Evolutionary conservation across 2,329 filamentous ascomycete species (phyloP).

Genomic region (Paecilomyces fulvus): DNA sequence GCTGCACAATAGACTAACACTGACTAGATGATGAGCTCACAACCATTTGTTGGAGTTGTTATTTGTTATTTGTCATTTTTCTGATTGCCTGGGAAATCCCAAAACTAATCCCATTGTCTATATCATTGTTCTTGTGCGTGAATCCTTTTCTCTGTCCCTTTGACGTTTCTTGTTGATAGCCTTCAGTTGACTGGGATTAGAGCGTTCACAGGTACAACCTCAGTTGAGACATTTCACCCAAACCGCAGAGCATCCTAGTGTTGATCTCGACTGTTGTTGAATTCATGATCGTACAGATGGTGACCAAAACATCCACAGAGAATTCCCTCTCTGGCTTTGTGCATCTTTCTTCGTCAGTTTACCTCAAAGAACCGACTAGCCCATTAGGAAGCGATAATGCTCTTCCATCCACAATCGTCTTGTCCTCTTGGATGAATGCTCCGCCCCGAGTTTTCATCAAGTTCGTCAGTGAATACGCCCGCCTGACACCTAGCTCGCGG

Average conservation of each 20-base stretch:
- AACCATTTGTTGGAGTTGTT: too few species aligned
- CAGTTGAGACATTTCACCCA: background rate
- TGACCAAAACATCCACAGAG: background rate
- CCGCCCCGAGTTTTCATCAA: constrained; percentile 36
- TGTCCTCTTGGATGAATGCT: constrained; percentile 44
- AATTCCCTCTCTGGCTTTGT: constrained; percentile 21
- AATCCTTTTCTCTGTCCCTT: background rate
- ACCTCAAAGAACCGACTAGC: constrained; percentile 25
- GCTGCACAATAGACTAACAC: background rate
- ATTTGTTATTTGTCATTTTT: background rate
- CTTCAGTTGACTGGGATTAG: background rate
- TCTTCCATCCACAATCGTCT: constrained; percentile 29
- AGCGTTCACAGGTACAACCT: background rate
- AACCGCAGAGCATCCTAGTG: background rate
- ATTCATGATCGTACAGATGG: background rate
- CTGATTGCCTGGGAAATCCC: background rate
- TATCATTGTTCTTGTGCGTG: background rate
- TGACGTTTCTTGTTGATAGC: background rate
- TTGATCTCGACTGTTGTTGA: background rate
- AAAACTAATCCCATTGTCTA: background rate
- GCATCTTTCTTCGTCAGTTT: constrained; percentile 30
- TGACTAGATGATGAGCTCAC: too few species aligned
- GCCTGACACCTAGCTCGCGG: constrained; percentile 34
- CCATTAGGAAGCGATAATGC: constrained; percentile 3
- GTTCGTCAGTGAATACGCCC: constrained; percentile 39